Conservation (phyloP, 2,329 filamentous ascomycete genomes). For the Paecilomyces sp. region DNA sequence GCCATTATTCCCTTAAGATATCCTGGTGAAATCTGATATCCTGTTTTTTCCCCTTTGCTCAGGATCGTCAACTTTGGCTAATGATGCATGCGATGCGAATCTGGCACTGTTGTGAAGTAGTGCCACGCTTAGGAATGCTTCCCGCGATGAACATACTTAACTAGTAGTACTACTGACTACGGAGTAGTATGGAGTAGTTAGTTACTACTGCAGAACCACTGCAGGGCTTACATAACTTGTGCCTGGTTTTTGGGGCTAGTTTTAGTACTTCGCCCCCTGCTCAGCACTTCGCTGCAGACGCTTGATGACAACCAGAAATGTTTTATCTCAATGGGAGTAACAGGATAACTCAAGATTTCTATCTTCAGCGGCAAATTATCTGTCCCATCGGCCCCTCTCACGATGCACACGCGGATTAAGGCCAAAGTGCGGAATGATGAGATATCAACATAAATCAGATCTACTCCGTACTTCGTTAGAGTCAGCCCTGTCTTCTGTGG, state of each 20-base stretch:
- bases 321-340: too few relatives aligned
- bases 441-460: background rate
- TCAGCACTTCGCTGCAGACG: background rate
- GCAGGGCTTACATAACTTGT: background rate
- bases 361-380: too few relatives aligned
- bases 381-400: background rate
- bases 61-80: background rate
- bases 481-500: background rate
- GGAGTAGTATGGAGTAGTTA: too few relatives aligned
- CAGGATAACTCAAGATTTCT: too few relatives aligned
- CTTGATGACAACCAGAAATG: too few relatives aligned
- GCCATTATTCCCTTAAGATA: background rate
- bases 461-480: background rate
- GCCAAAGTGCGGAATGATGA: background rate
- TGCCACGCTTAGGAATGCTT: background rate
- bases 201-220: background rate
- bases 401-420: background rate
- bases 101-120: background rate
- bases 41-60: background rate
- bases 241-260: background rate
- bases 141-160: background rate
- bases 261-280: background rate
- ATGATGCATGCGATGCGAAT: background rate
- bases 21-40: background rate
- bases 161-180: too few relatives aligned